Conservation (phyloP, 768 basidiomycete genomes). For the Arthromyces matolae region DNA sequence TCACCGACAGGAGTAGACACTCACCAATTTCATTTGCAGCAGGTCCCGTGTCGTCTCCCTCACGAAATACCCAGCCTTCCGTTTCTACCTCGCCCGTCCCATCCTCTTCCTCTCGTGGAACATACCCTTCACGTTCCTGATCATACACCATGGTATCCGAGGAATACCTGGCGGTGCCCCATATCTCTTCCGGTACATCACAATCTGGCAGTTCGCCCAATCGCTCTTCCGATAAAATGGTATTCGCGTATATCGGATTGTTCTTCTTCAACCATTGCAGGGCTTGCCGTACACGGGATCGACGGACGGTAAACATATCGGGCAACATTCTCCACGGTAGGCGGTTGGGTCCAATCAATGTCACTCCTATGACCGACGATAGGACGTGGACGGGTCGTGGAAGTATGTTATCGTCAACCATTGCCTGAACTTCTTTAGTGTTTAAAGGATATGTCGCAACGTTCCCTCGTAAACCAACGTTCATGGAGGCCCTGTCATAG, state of each 20-base stretch:
- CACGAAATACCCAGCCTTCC: not conserved
- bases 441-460: conserved; percentile 30
- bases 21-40: too few species aligned
- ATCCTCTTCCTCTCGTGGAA: conserved; percentile 28
- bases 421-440: conserved; percentile 21
- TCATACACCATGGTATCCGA: not conserved
- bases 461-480: conserved; percentile 37
- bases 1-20: too few species aligned
- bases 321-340: conserved; percentile 13
- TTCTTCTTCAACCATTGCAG: conserved; percentile 33
- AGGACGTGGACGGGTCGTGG: conserved; percentile 27
- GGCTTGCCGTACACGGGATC: conserved; percentile 24
- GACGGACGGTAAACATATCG: conserved; percentile 28
- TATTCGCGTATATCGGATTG: conserved; percentile 27
- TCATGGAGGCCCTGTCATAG: too few species aligned
- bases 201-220: not conserved
- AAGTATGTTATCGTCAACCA: conserved; percentile 33
- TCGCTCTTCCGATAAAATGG: conserved; percentile 11
- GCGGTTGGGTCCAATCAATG: conserved; percentile 30
- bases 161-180: conserved; percentile 9
- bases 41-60: not conserved
- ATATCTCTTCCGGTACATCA: conserved; percentile 8
- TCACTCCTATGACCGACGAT: conserved; percentile 29
- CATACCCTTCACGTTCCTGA: conserved; percentile 29
- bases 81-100: too few species aligned